Conservation (phyloP, 2,329 filamentous ascomycete species). For the Ophiosphaerella narmari region DNA sequence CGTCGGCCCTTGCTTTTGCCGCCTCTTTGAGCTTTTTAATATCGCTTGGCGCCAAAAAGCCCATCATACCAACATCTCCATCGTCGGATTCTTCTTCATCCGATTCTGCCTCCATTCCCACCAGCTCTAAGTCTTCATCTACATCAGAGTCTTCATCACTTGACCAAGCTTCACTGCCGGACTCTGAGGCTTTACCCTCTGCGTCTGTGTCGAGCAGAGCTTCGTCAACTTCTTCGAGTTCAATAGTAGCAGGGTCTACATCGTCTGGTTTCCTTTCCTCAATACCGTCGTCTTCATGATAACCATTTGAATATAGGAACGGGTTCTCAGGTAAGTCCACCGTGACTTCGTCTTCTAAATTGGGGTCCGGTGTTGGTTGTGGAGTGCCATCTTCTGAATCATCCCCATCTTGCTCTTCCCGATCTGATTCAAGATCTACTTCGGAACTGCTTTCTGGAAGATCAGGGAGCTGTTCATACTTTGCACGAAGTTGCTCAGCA, state of each 20-base stretch:
- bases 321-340: conserved; percentile 14
- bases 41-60: conserved; percentile 40
- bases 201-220: conserved; percentile 46
- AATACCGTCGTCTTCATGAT: conserved; percentile 19
- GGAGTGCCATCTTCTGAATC: conserved; percentile 29
- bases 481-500: conserved; percentile 69
- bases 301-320: conserved; percentile 26
- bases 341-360: conserved; percentile 29
- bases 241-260: conserved; percentile 43
- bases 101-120: conserved; percentile 18
- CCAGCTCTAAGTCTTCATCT: conserved; percentile 24
- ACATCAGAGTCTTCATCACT: conserved; percentile 43
- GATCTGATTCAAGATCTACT: conserved; percentile 35
- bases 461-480: conserved; percentile 69
- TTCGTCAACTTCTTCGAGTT: conserved; percentile 49
- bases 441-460: conserved; percentile 41
- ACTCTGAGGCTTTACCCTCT: conserved; percentile 31
- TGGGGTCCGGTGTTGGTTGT: conserved; percentile 36
- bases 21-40: conserved; percentile 43
- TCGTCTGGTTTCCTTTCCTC: conserved; percentile 20
- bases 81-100: conserved; percentile 44
- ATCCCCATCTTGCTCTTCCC: conserved; percentile 40
- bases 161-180: conserved; percentile 44
- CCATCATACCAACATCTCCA: conserved; percentile 37
- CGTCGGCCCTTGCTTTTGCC: conserved; percentile 31